Percentiles rank a stretch among this genome's conserved stretches.
Conservation (phyloP, 176 grass and related monocot genomes). For the Oryza coarctata region DNA sequence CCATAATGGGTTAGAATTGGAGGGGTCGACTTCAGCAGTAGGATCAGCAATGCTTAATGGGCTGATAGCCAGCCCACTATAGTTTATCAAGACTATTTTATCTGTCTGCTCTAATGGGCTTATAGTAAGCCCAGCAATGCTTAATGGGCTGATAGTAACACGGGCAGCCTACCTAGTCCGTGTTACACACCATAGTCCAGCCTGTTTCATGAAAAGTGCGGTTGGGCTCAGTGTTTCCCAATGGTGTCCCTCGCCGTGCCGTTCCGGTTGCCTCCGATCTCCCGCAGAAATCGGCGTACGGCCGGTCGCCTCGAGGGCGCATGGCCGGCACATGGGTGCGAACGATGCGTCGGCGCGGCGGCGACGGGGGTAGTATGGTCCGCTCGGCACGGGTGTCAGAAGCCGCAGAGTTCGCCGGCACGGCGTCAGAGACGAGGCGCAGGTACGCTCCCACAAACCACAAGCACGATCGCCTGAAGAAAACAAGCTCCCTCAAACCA, state of each 20-base stretch:
- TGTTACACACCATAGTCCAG: not conserved
- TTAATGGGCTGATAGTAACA: too few relatives aligned
- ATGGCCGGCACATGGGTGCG: not conserved
- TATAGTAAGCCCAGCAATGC: too few relatives aligned
- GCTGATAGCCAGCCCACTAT: too few relatives aligned
- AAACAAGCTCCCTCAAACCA: not conserved
- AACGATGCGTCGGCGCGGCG: not conserved
- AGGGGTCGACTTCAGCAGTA: not conserved
- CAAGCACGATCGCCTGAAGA: not conserved
- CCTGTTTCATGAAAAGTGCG: not conserved
- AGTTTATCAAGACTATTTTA: not conserved
- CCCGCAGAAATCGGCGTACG: not conserved
- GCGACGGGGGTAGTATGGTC: not conserved
- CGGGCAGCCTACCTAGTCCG: too few relatives aligned
- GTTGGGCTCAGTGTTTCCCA: not conserved
- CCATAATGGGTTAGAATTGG: too few relatives aligned
- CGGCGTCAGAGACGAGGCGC: not conserved
- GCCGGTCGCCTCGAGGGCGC: not conserved
- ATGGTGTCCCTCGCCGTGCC: too few relatives aligned
- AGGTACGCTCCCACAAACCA: not conserved
- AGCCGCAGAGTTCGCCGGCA: not conserved
- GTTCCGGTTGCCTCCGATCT: not conserved
- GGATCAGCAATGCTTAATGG: not conserved
- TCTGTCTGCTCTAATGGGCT: too few relatives aligned
- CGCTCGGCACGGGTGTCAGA: not conserved